Conservation (phyloP, 805 yeast species). For the Zygoascus ofunaensis region DNA sequence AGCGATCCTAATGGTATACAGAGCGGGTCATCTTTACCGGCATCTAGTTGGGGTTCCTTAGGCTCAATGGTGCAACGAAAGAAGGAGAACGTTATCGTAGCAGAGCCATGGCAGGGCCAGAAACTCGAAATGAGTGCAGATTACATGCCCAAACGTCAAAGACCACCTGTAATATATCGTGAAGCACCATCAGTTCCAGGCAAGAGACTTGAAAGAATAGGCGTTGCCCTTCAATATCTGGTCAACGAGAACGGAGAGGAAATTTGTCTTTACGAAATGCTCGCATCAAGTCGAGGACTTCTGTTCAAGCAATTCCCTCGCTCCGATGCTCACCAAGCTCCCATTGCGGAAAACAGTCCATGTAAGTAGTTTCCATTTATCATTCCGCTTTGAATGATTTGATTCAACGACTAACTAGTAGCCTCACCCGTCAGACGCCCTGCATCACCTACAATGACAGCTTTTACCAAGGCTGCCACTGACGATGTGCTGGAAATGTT, state of each 20-base stretch:
- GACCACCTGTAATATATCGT: slow-evolving; percentile 1
- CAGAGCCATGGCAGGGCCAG: slow-evolving; percentile 60
- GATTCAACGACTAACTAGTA: too few relatives aligned
- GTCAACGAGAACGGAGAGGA: slow-evolving; percentile 36
- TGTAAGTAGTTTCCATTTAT: slow-evolving; percentile 1
- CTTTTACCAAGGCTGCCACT: slow-evolving; percentile 64
- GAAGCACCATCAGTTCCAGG: slow-evolving; percentile 7
- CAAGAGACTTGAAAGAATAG: slow-evolving; percentile 14
- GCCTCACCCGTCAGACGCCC: slow-evolving; percentile 7
- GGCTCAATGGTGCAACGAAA: slow-evolving; percentile 42
- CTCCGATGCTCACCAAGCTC: slow-evolving; percentile 3
- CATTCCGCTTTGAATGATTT: too few relatives aligned
- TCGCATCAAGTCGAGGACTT: slow-evolving; percentile 42
- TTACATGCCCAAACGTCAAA: background rate
- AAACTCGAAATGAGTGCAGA: slow-evolving; percentile 17
- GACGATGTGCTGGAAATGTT: slow-evolving; percentile 71
- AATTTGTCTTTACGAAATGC: slow-evolving; percentile 53
- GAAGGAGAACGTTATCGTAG: slow-evolving; percentile 53
- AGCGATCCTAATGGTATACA: slow-evolving; percentile 26
- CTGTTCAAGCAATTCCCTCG: slow-evolving; percentile 11
- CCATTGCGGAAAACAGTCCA: background rate
- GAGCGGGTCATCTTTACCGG: slow-evolving; percentile 7
- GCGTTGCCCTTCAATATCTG: slow-evolving; percentile 18
- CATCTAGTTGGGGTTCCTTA: slow-evolving; percentile 35
- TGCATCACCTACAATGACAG: slow-evolving; percentile 67